Evolutionary conservation across 495 filamentous ascomycete species (phyloP).

Genomic region (Daldinia childiae): DNA sequence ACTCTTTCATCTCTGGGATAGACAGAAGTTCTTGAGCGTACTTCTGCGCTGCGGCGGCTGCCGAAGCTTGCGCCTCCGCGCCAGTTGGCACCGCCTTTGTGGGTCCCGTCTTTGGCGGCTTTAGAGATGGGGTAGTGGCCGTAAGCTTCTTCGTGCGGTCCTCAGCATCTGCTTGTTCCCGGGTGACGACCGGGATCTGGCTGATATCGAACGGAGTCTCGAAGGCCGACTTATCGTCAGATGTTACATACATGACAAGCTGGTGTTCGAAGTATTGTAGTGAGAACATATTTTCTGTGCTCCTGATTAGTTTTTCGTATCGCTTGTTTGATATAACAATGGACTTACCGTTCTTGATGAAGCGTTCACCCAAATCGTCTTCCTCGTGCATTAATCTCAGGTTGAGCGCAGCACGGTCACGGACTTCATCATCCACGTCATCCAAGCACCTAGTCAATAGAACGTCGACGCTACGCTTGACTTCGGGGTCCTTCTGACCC

Average conservation of each 20-base stretch:
- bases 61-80: conserved; percentile 75
- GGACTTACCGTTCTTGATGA: conserved; percentile 87
- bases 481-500: conserved; percentile 93
- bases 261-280: conserved; percentile 97
- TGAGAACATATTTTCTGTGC: conserved; percentile 84
- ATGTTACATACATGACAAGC: conserved; percentile 96
- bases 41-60: conserved; percentile 82
- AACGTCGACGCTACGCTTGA: conserved; percentile 93
- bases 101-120: conserved; percentile 85
- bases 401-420: conserved; percentile 94
- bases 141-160: conserved; percentile 96
- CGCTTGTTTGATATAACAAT: conserved; percentile 21
- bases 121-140: conserved; percentile 90
- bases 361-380: conserved; percentile 81
- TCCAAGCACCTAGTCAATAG: conserved; percentile 93
- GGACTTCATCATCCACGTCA: conserved; percentile 97
- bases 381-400: conserved; percentile 87
- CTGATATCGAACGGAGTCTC: conserved; percentile 86
- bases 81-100: conserved; percentile 76
- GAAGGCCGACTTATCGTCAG: conserved; percentile 85
- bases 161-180: conserved; percentile 96
- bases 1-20: conserved; percentile 88
- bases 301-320: conserved; percentile 46
- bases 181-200: conserved; percentile 90
- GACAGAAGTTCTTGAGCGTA: conserved; percentile 86